Conservation (phyloP, 1,284 basidiomycete species). For the Wallemia ichthyophaga region DNA sequence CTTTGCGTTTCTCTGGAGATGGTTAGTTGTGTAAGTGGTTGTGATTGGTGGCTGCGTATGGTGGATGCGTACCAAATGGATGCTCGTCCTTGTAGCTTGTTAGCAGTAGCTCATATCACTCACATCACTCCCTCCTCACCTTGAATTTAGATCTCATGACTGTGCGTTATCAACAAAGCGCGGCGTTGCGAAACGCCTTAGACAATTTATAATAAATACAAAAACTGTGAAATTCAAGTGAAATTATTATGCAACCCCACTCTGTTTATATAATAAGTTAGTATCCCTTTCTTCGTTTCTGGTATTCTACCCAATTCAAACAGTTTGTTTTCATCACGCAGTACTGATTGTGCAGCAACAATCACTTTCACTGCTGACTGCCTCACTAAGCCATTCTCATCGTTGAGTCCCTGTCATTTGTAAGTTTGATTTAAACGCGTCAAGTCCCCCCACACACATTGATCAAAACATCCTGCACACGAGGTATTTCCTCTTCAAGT, state of each 20-base stretch:
- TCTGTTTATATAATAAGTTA: conserved; percentile 30
- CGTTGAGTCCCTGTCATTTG: conserved; percentile 30
- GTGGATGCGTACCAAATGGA: background rate
- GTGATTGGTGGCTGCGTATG: too few species aligned
- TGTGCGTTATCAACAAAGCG: background rate
- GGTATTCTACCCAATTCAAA: conserved; percentile 43
- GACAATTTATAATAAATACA: background rate
- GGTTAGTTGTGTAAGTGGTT: background rate
- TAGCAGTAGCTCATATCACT: background rate
- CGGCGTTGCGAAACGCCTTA: too few species aligned
- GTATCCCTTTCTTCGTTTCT: conserved; percentile 52
- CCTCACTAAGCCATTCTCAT: conserved; percentile 38
- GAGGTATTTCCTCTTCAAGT: conserved; percentile 51
- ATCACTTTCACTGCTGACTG: conserved; percentile 48
- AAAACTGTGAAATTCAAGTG: background rate
- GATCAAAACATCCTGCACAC: conserved; percentile 20
- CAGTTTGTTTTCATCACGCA: conserved; percentile 45
- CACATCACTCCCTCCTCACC: background rate
- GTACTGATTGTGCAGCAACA: conserved; percentile 42
- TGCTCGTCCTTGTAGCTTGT: background rate
- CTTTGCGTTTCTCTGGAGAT: conserved; percentile 12
- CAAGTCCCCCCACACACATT: background rate
- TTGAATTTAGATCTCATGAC: background rate
- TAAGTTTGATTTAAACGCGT: background rate
- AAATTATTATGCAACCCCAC: background rate